These are phyloP conservation scores for Lasiodiplodia theobromae DNA, from an alignment of 2,329 filamentous ascomycete genomes.

Conservation along the genomic window DNA sequence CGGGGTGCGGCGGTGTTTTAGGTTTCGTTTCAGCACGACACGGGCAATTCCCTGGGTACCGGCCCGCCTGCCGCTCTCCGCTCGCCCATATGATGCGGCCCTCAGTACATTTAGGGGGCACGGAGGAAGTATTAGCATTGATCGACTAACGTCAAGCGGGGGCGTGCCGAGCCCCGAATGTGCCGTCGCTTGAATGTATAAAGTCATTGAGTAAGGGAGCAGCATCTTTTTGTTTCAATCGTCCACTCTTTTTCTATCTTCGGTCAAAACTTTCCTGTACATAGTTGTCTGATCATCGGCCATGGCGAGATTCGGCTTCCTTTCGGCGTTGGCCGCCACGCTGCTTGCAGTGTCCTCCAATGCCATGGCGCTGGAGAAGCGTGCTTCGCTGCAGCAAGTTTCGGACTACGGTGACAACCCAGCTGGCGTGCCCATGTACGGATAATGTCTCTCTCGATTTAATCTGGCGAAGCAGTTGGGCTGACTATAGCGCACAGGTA, in stretches of 20 bases:
- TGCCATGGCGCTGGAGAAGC: slow-evolving; percentile 10
- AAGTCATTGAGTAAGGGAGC: not conserved
- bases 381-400: slow-evolving; percentile 45
- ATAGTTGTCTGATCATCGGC: not conserved
- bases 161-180: no score
- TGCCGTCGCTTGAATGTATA: not conserved
- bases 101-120: not conserved
- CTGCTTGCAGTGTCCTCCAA: slow-evolving; percentile 1
- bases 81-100: slow-evolving; percentile 22
- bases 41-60: slow-evolving; percentile 6
- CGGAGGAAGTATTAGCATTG: not conserved
- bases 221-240: not conserved
- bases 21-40: slow-evolving; percentile 8
- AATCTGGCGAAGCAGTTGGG: not conserved
- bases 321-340: slow-evolving; percentile 1
- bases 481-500: not conserved
- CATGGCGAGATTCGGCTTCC: slow-evolving; percentile 18
- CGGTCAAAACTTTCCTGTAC: not conserved
- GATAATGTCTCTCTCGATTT: not conserved
- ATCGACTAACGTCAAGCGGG: not conserved
- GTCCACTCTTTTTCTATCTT: not conserved
- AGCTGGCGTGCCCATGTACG: slow-evolving; percentile 59
- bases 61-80: slow-evolving; percentile 17
- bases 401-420: slow-evolving; percentile 55
- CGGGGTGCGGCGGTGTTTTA: slow-evolving; percentile 13